These are phyloP conservation scores for Botryosphaeria dothidea DNA, from an alignment of 2,329 filamentous ascomycete genomes.

Conservation along the genomic window DNA sequence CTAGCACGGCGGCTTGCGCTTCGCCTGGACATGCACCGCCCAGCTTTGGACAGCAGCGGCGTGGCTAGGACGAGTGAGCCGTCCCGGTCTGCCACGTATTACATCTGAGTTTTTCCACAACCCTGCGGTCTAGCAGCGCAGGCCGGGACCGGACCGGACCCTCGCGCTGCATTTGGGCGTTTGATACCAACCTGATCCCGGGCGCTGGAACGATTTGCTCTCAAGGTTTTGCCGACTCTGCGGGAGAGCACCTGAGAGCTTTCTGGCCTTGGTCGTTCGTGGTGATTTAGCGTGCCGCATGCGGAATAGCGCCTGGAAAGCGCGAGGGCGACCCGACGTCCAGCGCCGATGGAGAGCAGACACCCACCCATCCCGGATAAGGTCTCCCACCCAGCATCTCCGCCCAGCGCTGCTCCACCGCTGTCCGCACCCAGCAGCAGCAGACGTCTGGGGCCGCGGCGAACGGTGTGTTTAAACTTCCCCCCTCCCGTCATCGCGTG, in stretches of 20 bases:
- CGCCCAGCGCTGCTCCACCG: not conserved
- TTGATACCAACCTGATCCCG: not conserved
- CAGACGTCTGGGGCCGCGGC: not conserved
- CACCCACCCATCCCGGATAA: conserved; percentile 4
- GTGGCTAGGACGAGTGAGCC: conserved; percentile 12
- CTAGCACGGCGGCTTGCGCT: not conserved
- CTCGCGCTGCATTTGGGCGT: not conserved
- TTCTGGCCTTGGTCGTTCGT: conserved; percentile 9
- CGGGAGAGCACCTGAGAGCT: conserved; percentile 4
- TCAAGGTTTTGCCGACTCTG: not conserved
- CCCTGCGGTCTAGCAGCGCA: conserved; percentile 4
- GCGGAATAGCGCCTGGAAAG: not conserved
- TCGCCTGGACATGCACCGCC: conserved; percentile 5
- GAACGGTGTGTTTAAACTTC: not conserved
- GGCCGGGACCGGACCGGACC: conserved; percentile 14
- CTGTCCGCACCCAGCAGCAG: not conserved
- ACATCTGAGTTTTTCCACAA: conserved; percentile 4
- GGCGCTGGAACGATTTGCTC: conserved; percentile 9
- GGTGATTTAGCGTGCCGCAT: conserved; percentile 13
- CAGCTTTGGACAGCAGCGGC: conserved; percentile 6
- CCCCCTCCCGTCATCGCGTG: not conserved
- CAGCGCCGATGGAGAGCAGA: conserved; percentile 8
- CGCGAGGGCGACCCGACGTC: not conserved
- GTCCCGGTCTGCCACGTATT: conserved; percentile 15
- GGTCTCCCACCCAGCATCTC: not conserved